Evolutionary conservation across 2,329 filamentous ascomycete genomes (phyloP).

Genomic region (Knoxdaviesia proteae): DNA sequence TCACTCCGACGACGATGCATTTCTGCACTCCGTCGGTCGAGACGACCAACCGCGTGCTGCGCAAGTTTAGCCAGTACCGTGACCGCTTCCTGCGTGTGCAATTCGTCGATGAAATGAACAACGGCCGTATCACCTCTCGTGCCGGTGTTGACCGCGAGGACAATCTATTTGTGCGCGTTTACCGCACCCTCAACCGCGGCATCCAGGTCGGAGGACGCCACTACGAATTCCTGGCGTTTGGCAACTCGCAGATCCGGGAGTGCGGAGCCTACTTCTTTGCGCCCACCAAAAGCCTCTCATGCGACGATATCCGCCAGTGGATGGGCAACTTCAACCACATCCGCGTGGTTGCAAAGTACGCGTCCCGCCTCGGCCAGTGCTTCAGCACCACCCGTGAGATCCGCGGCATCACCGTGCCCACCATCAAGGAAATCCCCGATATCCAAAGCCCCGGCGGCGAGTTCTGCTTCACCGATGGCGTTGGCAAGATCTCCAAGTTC

Average conservation of each 20-base stretch:
- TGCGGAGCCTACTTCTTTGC: conserved; percentile 88
- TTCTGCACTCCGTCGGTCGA: conserved; percentile 63
- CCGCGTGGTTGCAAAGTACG: conserved; percentile 67
- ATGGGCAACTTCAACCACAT: conserved; percentile 79
- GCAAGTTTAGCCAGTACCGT: conserved; percentile 43
- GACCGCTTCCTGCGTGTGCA: conserved; percentile 79
- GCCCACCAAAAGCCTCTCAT: conserved; percentile 41
- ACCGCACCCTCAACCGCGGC: conserved; percentile 51
- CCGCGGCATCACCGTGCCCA: conserved; percentile 36
- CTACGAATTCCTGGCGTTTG: conserved; percentile 83
- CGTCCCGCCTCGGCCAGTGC: conserved; percentile 77
- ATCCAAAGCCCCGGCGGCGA: conserved; percentile 35
- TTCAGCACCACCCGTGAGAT: conserved; percentile 82
- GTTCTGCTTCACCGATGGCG: conserved; percentile 72
- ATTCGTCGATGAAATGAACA: conserved; percentile 60
- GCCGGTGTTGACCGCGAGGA: conserved; percentile 36
- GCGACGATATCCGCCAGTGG: conserved; percentile 58
- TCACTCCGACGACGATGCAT: conserved; percentile 72
- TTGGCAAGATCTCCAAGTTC: conserved; percentile 73
- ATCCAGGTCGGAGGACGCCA: conserved; percentile 63
- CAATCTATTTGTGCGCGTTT: conserved; percentile 54
- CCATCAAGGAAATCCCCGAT: conserved; percentile 43
- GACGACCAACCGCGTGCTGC: conserved; percentile 69
- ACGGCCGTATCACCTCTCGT: conserved; percentile 36
- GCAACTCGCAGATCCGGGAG: conserved; percentile 86